Evolutionary conservation across 257 asterid species (phyloP), one percentile per base, ranked within the genome.

Genomic region (Anisodus tanguticus): DNA sequence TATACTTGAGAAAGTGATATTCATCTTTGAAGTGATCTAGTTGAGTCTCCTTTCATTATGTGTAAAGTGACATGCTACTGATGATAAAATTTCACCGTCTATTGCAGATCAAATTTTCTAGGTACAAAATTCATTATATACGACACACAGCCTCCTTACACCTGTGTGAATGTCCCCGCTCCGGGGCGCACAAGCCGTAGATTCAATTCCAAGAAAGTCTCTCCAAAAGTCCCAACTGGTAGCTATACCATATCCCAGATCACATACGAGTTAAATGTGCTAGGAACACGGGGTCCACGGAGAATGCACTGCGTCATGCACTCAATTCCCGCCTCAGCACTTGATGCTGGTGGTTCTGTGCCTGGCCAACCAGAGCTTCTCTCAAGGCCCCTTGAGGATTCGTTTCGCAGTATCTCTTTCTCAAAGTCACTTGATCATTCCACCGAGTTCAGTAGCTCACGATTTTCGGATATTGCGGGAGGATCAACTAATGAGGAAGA

Each of bases 251-350:
- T 93, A 86, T 88, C 98, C 87, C 98, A 93, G 64, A 91, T 95
- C 84, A 67, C 97, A 2, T 95, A 95, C 43, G 99, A 95, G 87
- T 92, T 95, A 43, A 95, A 95, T 59, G 99, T 95, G 69, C 97
- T 95, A 1, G 99, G 99, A 35, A 95, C 99, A 9, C 92, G 98
- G 60, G 99, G 99, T 49, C 99, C 99, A 0, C 91, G 99, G 13
- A 90, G 94, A 55, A 95, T 95, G 99, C 93, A 93, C 89, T 95
- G 99, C 64, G 77, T 84, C 9, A 93, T 95, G 99, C 97, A 91
- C 80, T 95, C 99, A 11, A 93, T 95, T 54, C 99, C 99, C 4
- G 86, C 81, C 86, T 91, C 99, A 1, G 90, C 98, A 22, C 87
- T 95, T 1, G 99, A 94, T 17, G 95, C 97, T 0, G 98, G 97